Evolutionary conservation across 2,329 filamentous ascomycete genomes (phyloP).

Genomic region (Aspergillus ruber): DNA sequence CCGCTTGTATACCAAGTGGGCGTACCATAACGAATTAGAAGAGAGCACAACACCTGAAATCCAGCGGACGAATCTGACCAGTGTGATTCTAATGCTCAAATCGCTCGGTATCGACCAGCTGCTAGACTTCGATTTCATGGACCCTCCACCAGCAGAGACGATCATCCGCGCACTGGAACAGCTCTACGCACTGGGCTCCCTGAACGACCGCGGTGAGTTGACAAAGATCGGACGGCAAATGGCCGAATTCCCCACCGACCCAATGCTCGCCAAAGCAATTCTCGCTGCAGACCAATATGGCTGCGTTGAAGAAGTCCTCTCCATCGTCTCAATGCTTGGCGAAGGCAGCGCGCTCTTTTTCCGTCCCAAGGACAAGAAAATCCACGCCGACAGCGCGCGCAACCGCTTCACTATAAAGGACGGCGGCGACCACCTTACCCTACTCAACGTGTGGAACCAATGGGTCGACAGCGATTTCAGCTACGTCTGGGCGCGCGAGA

Average conservation of each 20-base stretch:
- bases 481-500: slow-evolving; percentile 81
- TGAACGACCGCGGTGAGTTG: slow-evolving; percentile 82
- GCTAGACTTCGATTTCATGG: slow-evolving; percentile 93
- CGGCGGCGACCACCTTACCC: slow-evolving; percentile 80
- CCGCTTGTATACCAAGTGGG: slow-evolving; percentile 85
- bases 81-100: slow-evolving; percentile 78
- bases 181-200: slow-evolving; percentile 79
- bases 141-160: slow-evolving; percentile 81
- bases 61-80: slow-evolving; percentile 78
- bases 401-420: slow-evolving; percentile 84
- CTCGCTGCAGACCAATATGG: slow-evolving; percentile 81
- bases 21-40: slow-evolving; percentile 90
- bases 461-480: slow-evolving; percentile 91
- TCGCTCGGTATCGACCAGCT: slow-evolving; percentile 87
- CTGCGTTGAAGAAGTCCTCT: slow-evolving; percentile 89
- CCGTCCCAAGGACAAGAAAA: slow-evolving; percentile 93
- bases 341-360: slow-evolving; percentile 89
- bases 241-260: slow-evolving; percentile 90
- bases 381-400: slow-evolving; percentile 86
- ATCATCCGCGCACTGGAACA: slow-evolving; percentile 85
- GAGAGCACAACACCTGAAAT: slow-evolving; percentile 91
- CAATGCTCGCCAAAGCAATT: slow-evolving; percentile 83
- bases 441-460: slow-evolving; percentile 91
- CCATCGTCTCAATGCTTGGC: slow-evolving; percentile 88
- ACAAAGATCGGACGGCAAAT: slow-evolving; percentile 90